Evolutionary conservation across 331 rosid genomes (phyloP), one percentile per base, ranked within the genome.

Genomic region (Rhamnella rubrinervis): DNA sequence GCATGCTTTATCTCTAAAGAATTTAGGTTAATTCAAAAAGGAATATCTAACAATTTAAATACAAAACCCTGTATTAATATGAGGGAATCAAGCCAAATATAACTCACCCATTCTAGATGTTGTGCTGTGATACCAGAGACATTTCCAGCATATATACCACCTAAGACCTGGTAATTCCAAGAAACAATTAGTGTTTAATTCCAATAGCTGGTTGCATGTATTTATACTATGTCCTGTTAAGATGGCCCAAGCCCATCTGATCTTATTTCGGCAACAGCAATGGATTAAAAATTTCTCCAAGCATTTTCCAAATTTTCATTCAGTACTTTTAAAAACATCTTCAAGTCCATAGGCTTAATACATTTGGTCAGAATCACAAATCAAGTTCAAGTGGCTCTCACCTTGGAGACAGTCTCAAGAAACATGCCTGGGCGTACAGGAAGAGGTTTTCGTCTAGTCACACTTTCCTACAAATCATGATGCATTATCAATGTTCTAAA

Each of bases 401-500:
- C 98, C 98, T 85, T 93, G 68, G 95, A 75, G 60, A 93, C 89
- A 4, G 98, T 87, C 80, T 91, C 98, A 55, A 93, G 98, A 87
- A 93, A 93, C 97, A 93, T 88, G 89, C 98, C 97, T 1, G 98
- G 97, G 67, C 95, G 97, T 55, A 93, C 97, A 1, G 98, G 98
- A 72, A 76, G 95, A 19, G 88, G 84, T 72, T 78, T 88, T 66
- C 73, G 81, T 65, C 96, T 92, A 0, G 89, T 76, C 60, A 87
- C 86, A 77, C 92, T 81, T 73, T 76, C 74, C 97, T 90, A 85
- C 44, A 59, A 69, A 85, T 63, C 38, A 57, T 55, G 57, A 75
- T 39, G 75, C 38, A 44, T 41, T 59, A 60, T 63, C 65, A 74
- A 44, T 59, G 59, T 26, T 55, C 58, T 53, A 8, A 18, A 12